A percentile compares a stretch with the other conserved stretches of the same genome.
Conservation (phyloP, 1,284 basidiomycete genomes). For the Gomphus sp. region DNA sequence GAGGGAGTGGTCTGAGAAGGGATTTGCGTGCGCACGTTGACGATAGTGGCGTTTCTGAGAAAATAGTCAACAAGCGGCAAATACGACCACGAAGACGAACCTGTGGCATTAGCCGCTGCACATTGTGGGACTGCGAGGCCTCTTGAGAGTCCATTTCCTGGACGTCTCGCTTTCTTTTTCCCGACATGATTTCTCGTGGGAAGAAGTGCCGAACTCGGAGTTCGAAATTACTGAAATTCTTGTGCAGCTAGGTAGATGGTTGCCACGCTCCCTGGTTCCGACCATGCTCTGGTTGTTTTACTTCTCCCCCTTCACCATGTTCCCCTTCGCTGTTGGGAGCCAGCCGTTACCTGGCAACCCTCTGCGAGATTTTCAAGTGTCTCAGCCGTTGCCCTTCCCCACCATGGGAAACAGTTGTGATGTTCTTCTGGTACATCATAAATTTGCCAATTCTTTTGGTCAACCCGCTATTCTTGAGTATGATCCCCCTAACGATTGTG, state of each 20-base stretch:
- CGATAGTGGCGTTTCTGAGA: conserved; percentile 90
- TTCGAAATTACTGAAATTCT: background rate
- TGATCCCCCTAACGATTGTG: conserved; percentile 9
- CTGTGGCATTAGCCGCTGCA: conserved; percentile 9
- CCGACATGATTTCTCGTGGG: background rate
- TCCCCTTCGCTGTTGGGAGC: background rate
- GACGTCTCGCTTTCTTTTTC: conserved; percentile 6
- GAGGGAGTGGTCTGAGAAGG: conserved; percentile 92
- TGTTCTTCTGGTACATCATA: background rate
- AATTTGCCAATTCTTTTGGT: conserved; percentile 9
- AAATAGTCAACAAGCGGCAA: background rate
- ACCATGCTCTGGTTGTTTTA: background rate
- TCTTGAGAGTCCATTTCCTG: background rate
- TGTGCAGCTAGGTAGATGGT: background rate
- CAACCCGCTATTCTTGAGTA: conserved; percentile 6
- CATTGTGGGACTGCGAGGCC: background rate
- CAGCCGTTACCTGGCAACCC: background rate
- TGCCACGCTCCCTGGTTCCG: background rate
- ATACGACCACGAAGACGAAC: background rate
- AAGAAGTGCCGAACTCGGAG: background rate
- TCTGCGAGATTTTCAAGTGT: conserved; percentile 4
- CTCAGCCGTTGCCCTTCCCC: conserved; percentile 1
- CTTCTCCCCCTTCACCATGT: background rate
- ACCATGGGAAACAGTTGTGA: background rate
- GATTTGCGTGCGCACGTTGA: conserved; percentile 96